Conservation (phyloP, 371 early-diverging fungal species). For the Basidiobolus meristosporus region DNA sequence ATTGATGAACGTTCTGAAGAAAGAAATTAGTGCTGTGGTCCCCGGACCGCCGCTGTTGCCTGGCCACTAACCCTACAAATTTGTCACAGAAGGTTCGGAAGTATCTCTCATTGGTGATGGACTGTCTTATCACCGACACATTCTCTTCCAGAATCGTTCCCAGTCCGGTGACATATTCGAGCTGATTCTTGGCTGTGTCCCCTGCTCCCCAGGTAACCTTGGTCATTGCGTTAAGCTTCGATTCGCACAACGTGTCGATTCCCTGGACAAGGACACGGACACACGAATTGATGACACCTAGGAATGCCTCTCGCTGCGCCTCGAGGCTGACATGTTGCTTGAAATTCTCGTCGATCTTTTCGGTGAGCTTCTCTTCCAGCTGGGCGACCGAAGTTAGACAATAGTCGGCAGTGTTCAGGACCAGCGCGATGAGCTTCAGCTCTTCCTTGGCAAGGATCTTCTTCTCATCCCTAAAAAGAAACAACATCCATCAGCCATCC, state of each 20-base stretch:
- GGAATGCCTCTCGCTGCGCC: constrained; percentile 50
- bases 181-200: no score
- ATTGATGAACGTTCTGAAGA: no score
- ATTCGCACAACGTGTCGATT: background rate
- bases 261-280: background rate
- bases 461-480: no score
- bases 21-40: no score
- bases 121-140: constrained; percentile 26
- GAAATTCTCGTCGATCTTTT: constrained; percentile 48
- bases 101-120: constrained; percentile 49
- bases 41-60: no score
- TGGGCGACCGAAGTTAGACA: constrained; percentile 69
- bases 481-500: no score
- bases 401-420: constrained; percentile 88
- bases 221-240: no score
- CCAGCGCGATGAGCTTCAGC: no score
- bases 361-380: constrained; percentile 70
- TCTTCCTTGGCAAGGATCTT: no score
- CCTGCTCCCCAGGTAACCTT: no score
- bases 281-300: constrained; percentile 16
- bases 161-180: constrained; percentile 50
- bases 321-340: constrained; percentile 41
- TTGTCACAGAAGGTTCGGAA: constrained; percentile 78
- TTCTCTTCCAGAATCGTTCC: constrained; percentile 22
- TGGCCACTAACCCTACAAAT: constrained; percentile 51